Evolutionary conservation across 169 alveolate genomes (phyloP), one percentile per base, ranked within the genome.

Genomic region (Prorocentrum cordatum): DNA sequence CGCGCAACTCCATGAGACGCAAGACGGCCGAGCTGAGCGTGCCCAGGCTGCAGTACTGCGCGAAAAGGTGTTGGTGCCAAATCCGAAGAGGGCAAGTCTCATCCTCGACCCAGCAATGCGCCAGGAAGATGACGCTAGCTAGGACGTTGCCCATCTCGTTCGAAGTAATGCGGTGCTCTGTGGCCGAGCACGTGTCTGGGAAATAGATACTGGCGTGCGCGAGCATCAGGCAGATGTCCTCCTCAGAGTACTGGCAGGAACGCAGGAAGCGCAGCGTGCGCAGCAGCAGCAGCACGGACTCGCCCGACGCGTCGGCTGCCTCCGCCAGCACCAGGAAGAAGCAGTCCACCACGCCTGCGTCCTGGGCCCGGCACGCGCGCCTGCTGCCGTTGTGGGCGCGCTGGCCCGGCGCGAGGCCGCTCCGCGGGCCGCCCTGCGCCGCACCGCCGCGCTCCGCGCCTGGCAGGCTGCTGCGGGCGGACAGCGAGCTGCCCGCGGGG

Each of bases 201-300:
- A 77, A 77, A 33, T 77, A 77, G 24, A 73, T 73, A 24, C 87
- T 77, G 61, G 87, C 87, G 36, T 77, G 87, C 32, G 87, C 87
- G 64, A 77, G 58, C 31, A 77, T 77, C 9, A 64, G 50, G 27
- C 87, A 77, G 58, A 59, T 59, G 62, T 77, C 87, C 87, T 77
- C 29, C 26, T 1, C 12, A 7, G 14, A 9, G 50, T 9, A 9
- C 22, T 14, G 50, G 14, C 50, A 9, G 7, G 50, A 39, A n/a
- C n/a, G n/a, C n/a, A n/a, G n/a, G n/a, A n/a, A n/a, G n/a, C n/a
- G n/a, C n/a, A n/a, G n/a, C n/a, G n/a, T n/a, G n/a, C n/a, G n/a
- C n/a, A n/a, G n/a, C n/a, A n/a, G n/a, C n/a, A n/a, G n/a, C n/a
- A n/a, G n/a, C n/a, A n/a, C n/a, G n/a, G n/a, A n/a, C n/a, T n/a